Conservation (phyloP, 192 early-diverging fungal species). For the Linnemannia elongata region DNA sequence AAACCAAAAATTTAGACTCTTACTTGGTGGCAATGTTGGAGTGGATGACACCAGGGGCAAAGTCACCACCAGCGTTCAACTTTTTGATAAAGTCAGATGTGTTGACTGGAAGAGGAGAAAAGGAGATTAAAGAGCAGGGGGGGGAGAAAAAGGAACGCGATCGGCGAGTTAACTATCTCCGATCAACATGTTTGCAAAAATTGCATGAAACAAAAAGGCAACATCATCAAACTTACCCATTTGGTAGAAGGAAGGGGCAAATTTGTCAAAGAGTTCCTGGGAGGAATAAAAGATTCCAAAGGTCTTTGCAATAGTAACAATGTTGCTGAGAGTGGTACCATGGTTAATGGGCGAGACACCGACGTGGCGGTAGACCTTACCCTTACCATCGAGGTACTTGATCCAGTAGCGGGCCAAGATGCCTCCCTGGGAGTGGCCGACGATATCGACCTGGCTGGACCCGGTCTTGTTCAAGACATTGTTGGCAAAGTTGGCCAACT, state of each 20-base stretch:
- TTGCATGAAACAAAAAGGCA: neutral
- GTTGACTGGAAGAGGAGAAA: neutral
- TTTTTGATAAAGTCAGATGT: conserved; percentile 24
- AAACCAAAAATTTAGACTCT: neutral
- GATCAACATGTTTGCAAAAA: neutral
- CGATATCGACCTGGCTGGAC: conserved; percentile 33
- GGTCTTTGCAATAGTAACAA: conserved; percentile 29
- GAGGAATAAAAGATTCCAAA: conserved; percentile 13
- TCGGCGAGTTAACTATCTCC: neutral
- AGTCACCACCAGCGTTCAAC: conserved; percentile 28
- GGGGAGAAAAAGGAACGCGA: too few species aligned
- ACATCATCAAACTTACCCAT: conserved; percentile 15
- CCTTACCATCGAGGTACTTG: conserved; percentile 34
- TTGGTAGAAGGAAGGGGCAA: conserved; percentile 34
- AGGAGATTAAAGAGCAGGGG: neutral
- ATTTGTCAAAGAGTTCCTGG: conserved; percentile 9
- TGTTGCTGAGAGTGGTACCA: conserved; percentile 29
- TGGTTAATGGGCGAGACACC: conserved; percentile 44
- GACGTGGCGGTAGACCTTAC: conserved; percentile 34
- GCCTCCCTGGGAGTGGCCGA: conserved; percentile 48
- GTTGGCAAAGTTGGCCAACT: conserved; percentile 26
- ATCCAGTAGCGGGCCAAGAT: conserved; percentile 46
- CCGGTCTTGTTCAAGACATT: conserved; percentile 28
- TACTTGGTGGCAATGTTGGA: conserved; percentile 37
- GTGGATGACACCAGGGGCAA: conserved; percentile 24